Conservation (phyloP, 345 rosid genomes). For the Passiflora organensis region DNA sequence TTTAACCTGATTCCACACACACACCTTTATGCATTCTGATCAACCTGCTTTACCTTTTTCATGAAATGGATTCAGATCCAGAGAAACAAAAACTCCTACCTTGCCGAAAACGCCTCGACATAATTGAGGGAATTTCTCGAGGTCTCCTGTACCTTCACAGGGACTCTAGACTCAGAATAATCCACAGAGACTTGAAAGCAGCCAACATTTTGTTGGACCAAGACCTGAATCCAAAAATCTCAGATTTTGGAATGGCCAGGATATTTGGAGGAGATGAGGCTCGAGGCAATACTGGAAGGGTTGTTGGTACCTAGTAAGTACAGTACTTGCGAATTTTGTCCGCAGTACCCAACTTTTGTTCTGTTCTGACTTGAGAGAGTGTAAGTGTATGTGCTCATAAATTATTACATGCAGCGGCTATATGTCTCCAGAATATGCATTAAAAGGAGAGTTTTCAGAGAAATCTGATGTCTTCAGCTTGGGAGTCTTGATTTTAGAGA, state of each 20-base stretch:
- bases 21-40: neutral
- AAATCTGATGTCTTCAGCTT: slow-evolving; percentile 19
- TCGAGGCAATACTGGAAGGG: slow-evolving; percentile 9
- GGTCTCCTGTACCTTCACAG: slow-evolving; percentile 18
- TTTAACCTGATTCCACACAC: neutral
- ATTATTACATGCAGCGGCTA: slow-evolving; percentile 32
- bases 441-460: slow-evolving; percentile 37
- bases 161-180: slow-evolving; percentile 12
- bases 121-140: slow-evolving; percentile 12
- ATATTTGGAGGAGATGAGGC: slow-evolving; percentile 16
- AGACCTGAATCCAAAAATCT: slow-evolving; percentile 17
- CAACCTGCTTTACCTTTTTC: neutral
- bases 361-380: neutral
- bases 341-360: neutral
- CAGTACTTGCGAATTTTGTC: neutral
- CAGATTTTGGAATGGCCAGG: slow-evolving; percentile 21
- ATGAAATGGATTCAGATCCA: neutral
- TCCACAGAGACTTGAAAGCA: slow-evolving; percentile 17
- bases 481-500: slow-evolving; percentile 20
- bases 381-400: slow-evolving; percentile 1
- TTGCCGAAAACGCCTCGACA: slow-evolving; percentile 5
- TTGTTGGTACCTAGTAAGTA: slow-evolving; percentile 18
- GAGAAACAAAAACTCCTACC: neutral
- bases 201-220: slow-evolving; percentile 17
- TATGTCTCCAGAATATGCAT: slow-evolving; percentile 48